Evolutionary conservation across 2,329 filamentous ascomycete species (phyloP).

Genomic region (Curvularia verruculosa): DNA sequence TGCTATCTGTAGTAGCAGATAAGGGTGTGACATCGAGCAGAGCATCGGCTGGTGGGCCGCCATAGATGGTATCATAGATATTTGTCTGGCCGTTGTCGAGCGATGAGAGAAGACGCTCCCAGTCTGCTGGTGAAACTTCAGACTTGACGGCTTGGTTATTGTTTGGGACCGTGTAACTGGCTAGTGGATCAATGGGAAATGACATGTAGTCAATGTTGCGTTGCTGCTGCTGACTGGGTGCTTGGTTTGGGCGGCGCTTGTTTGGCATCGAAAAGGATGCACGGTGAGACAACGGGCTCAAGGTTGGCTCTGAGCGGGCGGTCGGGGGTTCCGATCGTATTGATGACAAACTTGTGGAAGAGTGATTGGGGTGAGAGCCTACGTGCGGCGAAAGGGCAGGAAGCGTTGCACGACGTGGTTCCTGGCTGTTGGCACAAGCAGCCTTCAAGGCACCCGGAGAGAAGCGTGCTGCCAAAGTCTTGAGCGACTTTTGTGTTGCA

Average conservation of each 20-base stretch:
- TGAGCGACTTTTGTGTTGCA: constrained; percentile 55
- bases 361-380: constrained; percentile 51
- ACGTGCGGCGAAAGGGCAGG: constrained; percentile 52
- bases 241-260: constrained; percentile 45
- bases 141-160: constrained; percentile 48
- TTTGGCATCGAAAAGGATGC: constrained; percentile 40
- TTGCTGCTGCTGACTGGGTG: constrained; percentile 27
- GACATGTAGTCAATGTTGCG: constrained; percentile 58
- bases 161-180: constrained; percentile 38
- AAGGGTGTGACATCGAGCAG: constrained; percentile 43
- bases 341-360: constrained; percentile 59
- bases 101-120: constrained; percentile 80
- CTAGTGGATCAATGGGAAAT: constrained; percentile 50
- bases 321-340: constrained; percentile 53
- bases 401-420: constrained; percentile 52
- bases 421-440: constrained; percentile 33
- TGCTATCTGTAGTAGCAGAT: constrained; percentile 38
- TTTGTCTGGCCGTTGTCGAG: constrained; percentile 81
- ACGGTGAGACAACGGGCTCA: constrained; percentile 50
- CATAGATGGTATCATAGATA: constrained; percentile 84
- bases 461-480: constrained; percentile 56
- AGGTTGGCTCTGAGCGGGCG: constrained; percentile 56
- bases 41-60: constrained; percentile 61
- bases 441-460: constrained; percentile 41
- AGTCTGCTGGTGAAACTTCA: constrained; percentile 70